Conservation (phyloP, 2,329 filamentous ascomycete genomes). For the Magnaporthales sp. region DNA sequence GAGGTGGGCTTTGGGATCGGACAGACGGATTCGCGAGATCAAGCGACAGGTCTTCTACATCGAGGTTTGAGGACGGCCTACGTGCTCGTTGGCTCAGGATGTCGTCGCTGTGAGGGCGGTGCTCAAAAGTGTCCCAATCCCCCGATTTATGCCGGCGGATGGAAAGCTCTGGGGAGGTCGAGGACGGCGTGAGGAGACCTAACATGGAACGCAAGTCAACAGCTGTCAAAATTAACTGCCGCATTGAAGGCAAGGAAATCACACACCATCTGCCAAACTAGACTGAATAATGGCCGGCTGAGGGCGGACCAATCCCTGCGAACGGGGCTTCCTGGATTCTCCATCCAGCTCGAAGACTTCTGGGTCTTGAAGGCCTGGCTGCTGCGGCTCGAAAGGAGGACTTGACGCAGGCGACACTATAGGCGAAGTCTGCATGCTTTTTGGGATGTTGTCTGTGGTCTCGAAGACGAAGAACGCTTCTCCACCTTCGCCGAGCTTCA, state of each 20-base stretch:
- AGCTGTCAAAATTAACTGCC: too few relatives aligned
- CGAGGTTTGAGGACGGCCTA: constrained; percentile 18
- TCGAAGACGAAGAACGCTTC: constrained; percentile 99
- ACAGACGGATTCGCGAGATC: constrained; percentile 33
- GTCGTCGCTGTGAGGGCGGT: constrained; percentile 46
- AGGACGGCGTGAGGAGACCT: constrained; percentile 44
- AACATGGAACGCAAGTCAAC: constrained; percentile 11
- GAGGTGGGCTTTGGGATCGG: constrained; percentile 69
- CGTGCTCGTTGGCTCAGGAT: constrained; percentile 39
- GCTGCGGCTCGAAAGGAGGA: constrained; percentile 53
- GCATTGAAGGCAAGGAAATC: background rate
- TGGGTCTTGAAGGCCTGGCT: constrained; percentile 53
- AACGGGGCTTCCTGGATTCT: constrained; percentile 25
- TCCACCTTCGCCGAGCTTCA: constrained; percentile 96
- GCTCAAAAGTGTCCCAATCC: constrained; percentile 38
- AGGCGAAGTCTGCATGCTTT: constrained; percentile 87
- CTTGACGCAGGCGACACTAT: constrained; percentile 84
- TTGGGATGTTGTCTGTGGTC: constrained; percentile 85
- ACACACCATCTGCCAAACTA: constrained; percentile 22
- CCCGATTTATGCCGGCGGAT: constrained; percentile 36
- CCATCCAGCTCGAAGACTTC: constrained; percentile 60
- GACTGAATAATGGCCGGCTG: constrained; percentile 33
- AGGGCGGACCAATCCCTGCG: constrained; percentile 31
- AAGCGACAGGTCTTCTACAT: constrained; percentile 25
- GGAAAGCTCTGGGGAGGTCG: constrained; percentile 41